Conservation (phyloP, 116 monocot genomes). For the Phalaenopsis hybrid region DNA sequence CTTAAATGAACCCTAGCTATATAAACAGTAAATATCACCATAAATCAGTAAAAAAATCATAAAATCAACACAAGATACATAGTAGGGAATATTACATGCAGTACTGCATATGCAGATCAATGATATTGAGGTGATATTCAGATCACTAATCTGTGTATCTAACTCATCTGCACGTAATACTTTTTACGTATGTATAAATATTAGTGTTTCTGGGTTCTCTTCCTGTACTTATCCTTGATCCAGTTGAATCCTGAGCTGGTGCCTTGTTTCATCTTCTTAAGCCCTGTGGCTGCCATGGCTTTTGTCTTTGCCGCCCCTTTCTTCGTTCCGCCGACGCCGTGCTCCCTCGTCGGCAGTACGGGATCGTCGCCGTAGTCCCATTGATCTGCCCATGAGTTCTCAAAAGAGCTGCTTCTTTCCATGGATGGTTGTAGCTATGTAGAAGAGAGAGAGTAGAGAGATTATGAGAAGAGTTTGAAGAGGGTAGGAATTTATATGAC, state of each 20-base stretch:
- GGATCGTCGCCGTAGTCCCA: slow-evolving; percentile 56
- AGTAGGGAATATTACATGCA: too few relatives aligned
- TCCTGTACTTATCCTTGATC: slow-evolving; percentile 75
- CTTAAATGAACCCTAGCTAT: too few relatives aligned
- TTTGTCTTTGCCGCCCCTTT: slow-evolving; percentile 63
- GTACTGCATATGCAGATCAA: too few relatives aligned
- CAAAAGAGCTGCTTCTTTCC: slow-evolving; percentile 35
- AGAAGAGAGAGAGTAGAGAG: slow-evolving; percentile 4
- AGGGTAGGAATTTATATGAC: not conserved
- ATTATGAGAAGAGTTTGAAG: not conserved
- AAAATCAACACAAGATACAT: too few relatives aligned
- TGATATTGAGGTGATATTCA: too few relatives aligned
- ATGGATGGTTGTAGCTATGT: not conserved
- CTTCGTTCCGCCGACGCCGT: slow-evolving; percentile 9
- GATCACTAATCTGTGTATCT: too few relatives aligned
- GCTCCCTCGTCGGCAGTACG: not conserved
- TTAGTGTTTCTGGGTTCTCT: slow-evolving; percentile 43
- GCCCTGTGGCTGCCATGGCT: slow-evolving; percentile 39
- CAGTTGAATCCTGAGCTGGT: slow-evolving; percentile 42
- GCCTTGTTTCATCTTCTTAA: slow-evolving; percentile 75
- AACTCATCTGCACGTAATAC: too few relatives aligned
- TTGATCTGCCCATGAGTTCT: slow-evolving; percentile 75
- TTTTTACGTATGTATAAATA: too few relatives aligned
- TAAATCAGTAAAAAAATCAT: too few relatives aligned
- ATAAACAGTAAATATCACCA: too few relatives aligned